Percentiles rank a stretch among this genome's conserved stretches.
phyloP scores from a whole-genome alignment of 1,139 yeast genomes.

The Yamadazyma dushanensis region DNA sequence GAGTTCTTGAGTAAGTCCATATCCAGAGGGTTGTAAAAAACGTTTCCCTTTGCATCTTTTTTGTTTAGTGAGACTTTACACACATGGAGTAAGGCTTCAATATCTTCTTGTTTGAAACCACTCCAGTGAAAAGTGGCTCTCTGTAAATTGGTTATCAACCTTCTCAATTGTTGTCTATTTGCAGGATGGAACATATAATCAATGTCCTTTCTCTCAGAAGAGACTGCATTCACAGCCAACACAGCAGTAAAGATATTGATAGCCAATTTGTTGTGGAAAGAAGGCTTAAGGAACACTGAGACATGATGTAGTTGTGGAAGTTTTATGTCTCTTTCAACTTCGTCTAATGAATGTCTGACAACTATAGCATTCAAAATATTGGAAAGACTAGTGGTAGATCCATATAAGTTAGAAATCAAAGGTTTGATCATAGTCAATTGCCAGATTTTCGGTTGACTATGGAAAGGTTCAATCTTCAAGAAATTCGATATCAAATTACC shows the following conservation, averaged over 20 bases:
- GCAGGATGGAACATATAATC: constrained; percentile 72
- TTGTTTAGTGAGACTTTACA: constrained; percentile 48
- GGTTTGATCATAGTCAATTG: constrained; percentile 46
- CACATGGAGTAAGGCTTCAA: constrained; percentile 50
- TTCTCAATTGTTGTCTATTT: constrained; percentile 52
- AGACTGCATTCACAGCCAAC: constrained; percentile 69
- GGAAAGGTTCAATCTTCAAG: constrained; percentile 61
- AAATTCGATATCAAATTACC: constrained; percentile 56
- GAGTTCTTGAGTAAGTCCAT: constrained; percentile 38
- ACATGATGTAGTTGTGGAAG: constrained; percentile 62
- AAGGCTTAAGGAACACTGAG: constrained; percentile 58
- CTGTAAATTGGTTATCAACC: constrained; percentile 60
- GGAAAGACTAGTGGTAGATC: constrained; percentile 40
- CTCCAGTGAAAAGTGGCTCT: constrained; percentile 76
- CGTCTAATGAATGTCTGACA: constrained; percentile 54
- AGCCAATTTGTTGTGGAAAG: constrained; percentile 59
- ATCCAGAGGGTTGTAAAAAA: constrained; percentile 39
- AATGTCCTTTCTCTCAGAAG: constrained; percentile 64
- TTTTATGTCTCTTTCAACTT: constrained; percentile 53
- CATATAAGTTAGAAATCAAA: constrained; percentile 35
- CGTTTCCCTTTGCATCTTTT: constrained; percentile 21
- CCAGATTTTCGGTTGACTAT: constrained; percentile 50
- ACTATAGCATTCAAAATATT: constrained; percentile 47
- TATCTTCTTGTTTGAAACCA: constrained; percentile 60
- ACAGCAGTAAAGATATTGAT: constrained; percentile 65